A percentile compares a stretch with the other conserved stretches of the same genome.
These are phyloP conservation scores for Styphnolobium japonicum DNA, from an alignment of 306 rosid genomes.

Conservation along the genomic window DNA sequence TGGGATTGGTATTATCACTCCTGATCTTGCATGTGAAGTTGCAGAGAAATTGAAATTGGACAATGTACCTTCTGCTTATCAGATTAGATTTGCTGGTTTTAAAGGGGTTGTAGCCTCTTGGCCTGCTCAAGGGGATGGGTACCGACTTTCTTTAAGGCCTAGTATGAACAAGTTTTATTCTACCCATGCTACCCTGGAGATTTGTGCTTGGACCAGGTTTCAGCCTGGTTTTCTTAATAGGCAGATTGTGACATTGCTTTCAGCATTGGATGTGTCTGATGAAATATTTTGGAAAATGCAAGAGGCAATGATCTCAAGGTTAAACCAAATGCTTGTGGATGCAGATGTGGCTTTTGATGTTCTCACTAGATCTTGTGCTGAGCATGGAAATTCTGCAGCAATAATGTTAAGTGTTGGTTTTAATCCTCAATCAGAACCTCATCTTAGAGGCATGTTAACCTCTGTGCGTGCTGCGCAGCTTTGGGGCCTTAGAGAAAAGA, in stretches of 20 bases:
- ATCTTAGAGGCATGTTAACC: conserved; percentile 74
- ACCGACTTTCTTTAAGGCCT: conserved; percentile 60
- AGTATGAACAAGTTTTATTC: conserved; percentile 79
- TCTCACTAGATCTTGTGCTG: conserved; percentile 78
- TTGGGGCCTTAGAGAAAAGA: conserved; percentile 87
- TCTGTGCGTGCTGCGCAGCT: conserved; percentile 77
- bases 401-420: conserved; percentile 94
- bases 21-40: conserved; percentile 78
- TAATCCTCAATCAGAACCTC: conserved; percentile 81
- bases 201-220: conserved; percentile 86
- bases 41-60: conserved; percentile 70
- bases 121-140: conserved; percentile 61
- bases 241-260: conserved; percentile 78
- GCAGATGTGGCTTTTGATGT: conserved; percentile 70
- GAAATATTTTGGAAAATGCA: conserved; percentile 77
- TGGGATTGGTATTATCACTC: conserved; percentile 81
- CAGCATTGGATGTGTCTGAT: conserved; percentile 59
- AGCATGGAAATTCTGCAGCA: conserved; percentile 81
- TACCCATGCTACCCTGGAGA: conserved; percentile 58
- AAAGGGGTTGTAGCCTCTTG: conserved; percentile 90
- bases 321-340: conserved; percentile 58
- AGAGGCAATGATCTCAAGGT: conserved; percentile 63
- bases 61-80: conserved; percentile 71
- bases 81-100: conserved; percentile 85
- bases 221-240: conserved; percentile 89